Evolutionary conservation across 441 rosid genomes (phyloP).

Genomic region (Bocquillonia castaneifolia): DNA sequence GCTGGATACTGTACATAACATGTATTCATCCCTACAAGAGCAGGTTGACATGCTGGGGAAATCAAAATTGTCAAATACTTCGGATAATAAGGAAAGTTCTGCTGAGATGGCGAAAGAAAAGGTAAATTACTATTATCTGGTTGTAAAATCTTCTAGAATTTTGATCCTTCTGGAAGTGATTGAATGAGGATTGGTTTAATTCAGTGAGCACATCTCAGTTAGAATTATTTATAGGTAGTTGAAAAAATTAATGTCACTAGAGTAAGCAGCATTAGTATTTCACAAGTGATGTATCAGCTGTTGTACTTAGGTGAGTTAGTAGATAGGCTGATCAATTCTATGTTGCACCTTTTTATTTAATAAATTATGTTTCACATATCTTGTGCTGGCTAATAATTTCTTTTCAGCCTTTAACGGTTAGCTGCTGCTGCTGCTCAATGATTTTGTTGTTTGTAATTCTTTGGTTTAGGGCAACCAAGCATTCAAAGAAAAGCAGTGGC

Average conservation of each 20-base stretch:
- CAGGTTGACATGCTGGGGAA: constrained; percentile 46
- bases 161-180: not conserved
- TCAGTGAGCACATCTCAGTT: not conserved
- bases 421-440: too few species aligned
- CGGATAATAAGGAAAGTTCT: constrained; percentile 42
- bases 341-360: too few species aligned
- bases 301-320: not conserved
- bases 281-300: too few species aligned
- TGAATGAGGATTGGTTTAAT: constrained; percentile 1
- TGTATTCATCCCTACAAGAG: constrained; percentile 71
- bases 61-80: constrained; percentile 40
- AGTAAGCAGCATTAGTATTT: too few species aligned
- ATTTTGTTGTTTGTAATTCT: not conserved
- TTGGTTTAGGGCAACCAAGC: constrained; percentile 82
- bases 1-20: constrained; percentile 65
- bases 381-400: not conserved
- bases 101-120: constrained; percentile 94
- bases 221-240: not conserved
- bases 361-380: too few species aligned
- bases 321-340: not conserved
- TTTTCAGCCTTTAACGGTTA: not conserved
- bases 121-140: constrained; percentile 32
- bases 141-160: not conserved
- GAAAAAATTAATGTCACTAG: not conserved
- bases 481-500: constrained; percentile 82